Percentiles rank a stretch among this genome's conserved stretches.
phyloP scores from a whole-genome alignment of 1,284 basidiomycete genomes.

The Papiliotrema fonsecae region DNA sequence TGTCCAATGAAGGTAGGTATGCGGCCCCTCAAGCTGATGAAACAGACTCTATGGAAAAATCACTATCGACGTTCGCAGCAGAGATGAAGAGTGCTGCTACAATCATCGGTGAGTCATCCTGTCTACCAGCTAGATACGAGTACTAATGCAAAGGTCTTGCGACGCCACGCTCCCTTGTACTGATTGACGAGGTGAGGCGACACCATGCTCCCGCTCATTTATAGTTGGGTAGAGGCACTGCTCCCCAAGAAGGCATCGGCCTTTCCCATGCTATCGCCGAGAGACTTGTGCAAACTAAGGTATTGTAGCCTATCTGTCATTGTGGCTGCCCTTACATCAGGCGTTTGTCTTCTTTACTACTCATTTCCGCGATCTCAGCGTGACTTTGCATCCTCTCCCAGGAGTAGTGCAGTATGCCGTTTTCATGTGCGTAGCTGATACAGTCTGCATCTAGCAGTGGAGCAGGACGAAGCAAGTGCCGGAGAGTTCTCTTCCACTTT shows the following conservation, averaged over 20 bases:
- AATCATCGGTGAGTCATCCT: constrained; percentile 91
- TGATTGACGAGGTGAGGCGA: constrained; percentile 81
- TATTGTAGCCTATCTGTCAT: too few species aligned
- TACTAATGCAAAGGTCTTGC: constrained; percentile 59
- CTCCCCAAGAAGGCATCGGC: constrained; percentile 78
- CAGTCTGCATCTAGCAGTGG: constrained; percentile 64
- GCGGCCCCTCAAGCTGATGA: not conserved
- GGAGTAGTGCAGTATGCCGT: constrained; percentile 26
- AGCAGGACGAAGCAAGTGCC: not conserved
- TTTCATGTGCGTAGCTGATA: constrained; percentile 4
- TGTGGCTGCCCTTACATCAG: constrained; percentile 53
- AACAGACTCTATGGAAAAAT: constrained; percentile 63
- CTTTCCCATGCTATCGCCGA: constrained; percentile 91
- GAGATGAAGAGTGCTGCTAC: constrained; percentile 86
- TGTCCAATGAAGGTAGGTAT: constrained; percentile 69
- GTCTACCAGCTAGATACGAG: constrained; percentile 48
- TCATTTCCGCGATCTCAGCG: constrained; percentile 51
- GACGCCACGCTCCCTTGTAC: constrained; percentile 64
- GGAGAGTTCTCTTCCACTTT: constrained; percentile 59
- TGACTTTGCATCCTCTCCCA: constrained; percentile 30
- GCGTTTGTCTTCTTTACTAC: constrained; percentile 86
- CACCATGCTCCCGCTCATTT: constrained; percentile 1
- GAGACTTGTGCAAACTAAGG: constrained; percentile 68
- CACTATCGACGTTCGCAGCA: constrained; percentile 82
- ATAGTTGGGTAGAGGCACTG: constrained; percentile 63